Conservation (phyloP, 2,329 filamentous ascomycete genomes). For the Colletotrichum chlorophyti region DNA sequence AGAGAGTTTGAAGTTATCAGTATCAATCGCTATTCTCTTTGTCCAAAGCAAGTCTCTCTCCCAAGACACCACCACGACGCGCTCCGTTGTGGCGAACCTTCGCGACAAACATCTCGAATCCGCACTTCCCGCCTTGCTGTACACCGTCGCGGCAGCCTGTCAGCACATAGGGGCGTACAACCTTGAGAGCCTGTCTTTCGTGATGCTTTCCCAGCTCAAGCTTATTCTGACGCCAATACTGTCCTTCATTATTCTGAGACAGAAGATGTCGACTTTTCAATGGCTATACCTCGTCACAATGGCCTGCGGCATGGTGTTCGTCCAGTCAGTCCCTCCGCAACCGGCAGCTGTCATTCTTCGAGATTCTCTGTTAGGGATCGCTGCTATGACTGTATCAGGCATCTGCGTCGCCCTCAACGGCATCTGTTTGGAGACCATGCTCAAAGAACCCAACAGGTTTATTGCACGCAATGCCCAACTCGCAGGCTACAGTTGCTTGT, state of each 20-base stretch:
- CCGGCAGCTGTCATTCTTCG: no score
- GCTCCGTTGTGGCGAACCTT: no score
- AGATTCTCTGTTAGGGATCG: background rate
- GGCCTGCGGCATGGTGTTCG: background rate
- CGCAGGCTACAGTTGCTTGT: background rate
- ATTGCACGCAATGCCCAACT: constrained; percentile 3
- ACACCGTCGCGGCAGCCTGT: background rate
- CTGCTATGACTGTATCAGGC: background rate
- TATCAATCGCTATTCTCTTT: background rate
- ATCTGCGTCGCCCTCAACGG: background rate
- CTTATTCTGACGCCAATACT: constrained; percentile 1
- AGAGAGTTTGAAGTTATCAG: background rate
- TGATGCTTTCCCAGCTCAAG: constrained; percentile 9
- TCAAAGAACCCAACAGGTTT: background rate
- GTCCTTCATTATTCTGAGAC: background rate
- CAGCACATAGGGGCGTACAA: background rate
- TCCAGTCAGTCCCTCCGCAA: background rate
- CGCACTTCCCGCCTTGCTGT: background rate
- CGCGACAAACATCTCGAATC: background rate
- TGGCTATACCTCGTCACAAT: constrained; percentile 1
- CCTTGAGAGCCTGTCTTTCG: background rate
- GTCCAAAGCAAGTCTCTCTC: no score
- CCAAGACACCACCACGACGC: no score
- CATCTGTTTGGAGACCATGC: background rate
- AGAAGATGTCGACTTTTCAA: background rate